These are phyloP conservation scores for Castanea crenata DNA, from an alignment of 306 rosid species.

Conservation along the genomic window DNA sequence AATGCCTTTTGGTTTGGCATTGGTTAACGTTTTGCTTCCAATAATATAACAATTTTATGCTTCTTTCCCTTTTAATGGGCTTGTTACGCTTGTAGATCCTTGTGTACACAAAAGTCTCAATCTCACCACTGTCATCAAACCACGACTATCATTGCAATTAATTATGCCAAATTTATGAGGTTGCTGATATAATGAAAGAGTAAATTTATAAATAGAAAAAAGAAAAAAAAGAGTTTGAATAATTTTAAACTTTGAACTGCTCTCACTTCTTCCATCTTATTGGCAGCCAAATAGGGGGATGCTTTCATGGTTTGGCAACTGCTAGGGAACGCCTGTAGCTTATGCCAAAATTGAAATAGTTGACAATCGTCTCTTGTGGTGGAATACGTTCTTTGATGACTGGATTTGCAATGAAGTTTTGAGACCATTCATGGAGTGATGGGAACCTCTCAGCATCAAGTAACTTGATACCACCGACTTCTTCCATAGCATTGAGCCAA, in stretches of 20 bases:
- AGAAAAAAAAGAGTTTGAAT: no score
- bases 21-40: neutral
- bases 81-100: neutral
- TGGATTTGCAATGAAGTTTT: constrained; percentile 24
- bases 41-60: neutral
- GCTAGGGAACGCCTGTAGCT: constrained; percentile 38
- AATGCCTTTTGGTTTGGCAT: no score
- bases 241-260: no score
- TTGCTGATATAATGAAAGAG: no score
- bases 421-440: constrained; percentile 36
- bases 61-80: neutral
- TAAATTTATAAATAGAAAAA: no score
- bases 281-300: neutral
- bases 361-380: constrained; percentile 24
- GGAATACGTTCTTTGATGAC: constrained; percentile 45
- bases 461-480: constrained; percentile 31
- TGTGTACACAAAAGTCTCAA: neutral
- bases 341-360: constrained; percentile 24
- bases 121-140: neutral
- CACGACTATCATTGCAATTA: neutral
- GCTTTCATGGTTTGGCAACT: constrained; percentile 18
- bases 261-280: neutral
- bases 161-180: no score
- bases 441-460: constrained; percentile 38
- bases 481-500: constrained; percentile 36